These are phyloP conservation scores for Puccinia triticina DNA, from an alignment of 1,284 basidiomycete genomes.

Conservation along the genomic window DNA sequence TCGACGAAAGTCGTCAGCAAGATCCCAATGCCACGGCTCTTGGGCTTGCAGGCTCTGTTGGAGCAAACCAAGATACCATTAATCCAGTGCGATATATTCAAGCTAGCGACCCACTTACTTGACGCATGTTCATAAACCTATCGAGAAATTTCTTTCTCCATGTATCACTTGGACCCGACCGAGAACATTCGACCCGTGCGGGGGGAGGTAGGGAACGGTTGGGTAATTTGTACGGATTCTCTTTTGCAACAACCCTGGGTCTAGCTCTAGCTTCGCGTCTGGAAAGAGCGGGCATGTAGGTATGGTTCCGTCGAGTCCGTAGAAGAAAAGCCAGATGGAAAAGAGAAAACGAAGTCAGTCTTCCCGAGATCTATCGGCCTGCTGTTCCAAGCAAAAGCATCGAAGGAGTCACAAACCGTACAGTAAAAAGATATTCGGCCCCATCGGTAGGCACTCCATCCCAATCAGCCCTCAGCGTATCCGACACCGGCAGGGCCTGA, in stretches of 20 bases:
- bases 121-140: conserved; percentile 29
- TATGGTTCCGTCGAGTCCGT: not conserved
- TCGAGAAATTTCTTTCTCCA: conserved; percentile 33
- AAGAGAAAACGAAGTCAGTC: not conserved
- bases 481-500: conserved; percentile 27
- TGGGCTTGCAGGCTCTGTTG: conserved; percentile 23
- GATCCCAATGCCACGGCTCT: conserved; percentile 36
- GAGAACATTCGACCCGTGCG: not conserved
- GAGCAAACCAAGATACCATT: not conserved
- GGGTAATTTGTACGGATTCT: conserved; percentile 24
- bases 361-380: not conserved
- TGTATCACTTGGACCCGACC: not conserved
- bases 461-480: not conserved
- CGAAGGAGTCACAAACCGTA: conserved; percentile 23
- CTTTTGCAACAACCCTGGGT: conserved; percentile 11
- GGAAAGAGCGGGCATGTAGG: not conserved
- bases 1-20: not conserved
- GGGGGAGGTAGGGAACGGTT: not conserved
- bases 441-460: conserved; percentile 37
- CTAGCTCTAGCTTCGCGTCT: conserved; percentile 38
- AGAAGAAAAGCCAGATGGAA: not conserved
- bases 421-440: conserved; percentile 37
- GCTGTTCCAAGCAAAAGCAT: not conserved
- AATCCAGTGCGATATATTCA: not conserved
- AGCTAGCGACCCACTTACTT: not conserved